A percentile compares a stretch with the other conserved stretches of the same genome.
phyloP scores from a whole-genome alignment of 1,284 basidiomycete species.

The Trametes polyzona region DNA sequence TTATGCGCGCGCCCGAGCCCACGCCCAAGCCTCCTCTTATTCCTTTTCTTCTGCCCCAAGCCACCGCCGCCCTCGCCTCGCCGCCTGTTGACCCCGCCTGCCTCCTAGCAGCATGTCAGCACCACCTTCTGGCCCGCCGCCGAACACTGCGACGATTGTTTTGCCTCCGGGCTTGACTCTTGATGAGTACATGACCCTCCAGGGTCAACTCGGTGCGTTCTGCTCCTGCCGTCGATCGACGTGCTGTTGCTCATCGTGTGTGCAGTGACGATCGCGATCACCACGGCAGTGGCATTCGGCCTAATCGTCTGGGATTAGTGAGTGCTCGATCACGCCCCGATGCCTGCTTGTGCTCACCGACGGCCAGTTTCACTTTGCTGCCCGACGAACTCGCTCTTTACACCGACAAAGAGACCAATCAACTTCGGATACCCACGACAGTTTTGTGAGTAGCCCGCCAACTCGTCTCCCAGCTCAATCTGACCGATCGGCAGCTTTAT shows the following conservation, averaged over 20 bases:
- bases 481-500: conserved; percentile 14
- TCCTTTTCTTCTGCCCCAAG: too few relatives aligned
- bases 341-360: background rate
- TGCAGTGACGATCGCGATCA: background rate
- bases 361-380: conserved; percentile 1
- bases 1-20: too few relatives aligned
- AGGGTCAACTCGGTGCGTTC: conserved; percentile 13
- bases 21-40: too few relatives aligned
- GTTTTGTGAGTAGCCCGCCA: background rate
- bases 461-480: too few relatives aligned
- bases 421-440: conserved; percentile 3
- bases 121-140: background rate
- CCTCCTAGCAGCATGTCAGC: background rate
- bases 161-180: conserved; percentile 17
- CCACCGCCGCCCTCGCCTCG: too few relatives aligned
- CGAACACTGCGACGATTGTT: conserved; percentile 4
- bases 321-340: background rate
- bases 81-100: background rate
- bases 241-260: background rate
- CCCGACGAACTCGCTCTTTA: background rate
- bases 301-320: conserved; percentile 1
- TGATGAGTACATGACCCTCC: conserved; percentile 11
- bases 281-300: background rate
- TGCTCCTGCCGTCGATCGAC: background rate
- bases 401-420: background rate